Conservation (phyloP, 202 grass and related monocot genomes). For the Digitaria exilis region DNA sequence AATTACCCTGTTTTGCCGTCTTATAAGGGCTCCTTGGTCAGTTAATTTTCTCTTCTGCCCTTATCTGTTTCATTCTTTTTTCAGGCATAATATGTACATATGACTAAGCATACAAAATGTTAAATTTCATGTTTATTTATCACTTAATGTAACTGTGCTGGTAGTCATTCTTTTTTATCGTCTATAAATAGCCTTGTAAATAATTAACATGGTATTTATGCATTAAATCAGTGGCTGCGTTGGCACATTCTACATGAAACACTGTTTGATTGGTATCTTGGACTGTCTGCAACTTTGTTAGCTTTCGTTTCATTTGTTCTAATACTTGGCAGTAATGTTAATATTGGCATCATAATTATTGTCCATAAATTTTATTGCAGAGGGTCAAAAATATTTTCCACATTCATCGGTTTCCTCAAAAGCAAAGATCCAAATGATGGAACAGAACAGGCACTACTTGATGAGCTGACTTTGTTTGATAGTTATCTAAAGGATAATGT, state of each 20-base stretch:
- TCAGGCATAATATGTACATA: neutral
- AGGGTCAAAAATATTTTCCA: conserved; percentile 92
- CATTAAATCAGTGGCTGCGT: conserved; percentile 5
- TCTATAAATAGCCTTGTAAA: neutral
- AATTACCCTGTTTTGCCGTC: neutral
- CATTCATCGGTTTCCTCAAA: conserved; percentile 89
- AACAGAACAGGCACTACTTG: conserved; percentile 71
- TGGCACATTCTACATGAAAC: neutral
- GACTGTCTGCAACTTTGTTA: neutral
- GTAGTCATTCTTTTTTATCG: neutral
- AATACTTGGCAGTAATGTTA: conserved; percentile 8
- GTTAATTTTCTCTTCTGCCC: neutral
- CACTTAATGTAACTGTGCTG: neutral
- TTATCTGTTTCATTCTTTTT: neutral
- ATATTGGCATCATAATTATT: conserved; percentile 11
- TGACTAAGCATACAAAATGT: neutral
- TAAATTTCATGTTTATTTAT: neutral
- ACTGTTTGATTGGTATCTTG: neutral
- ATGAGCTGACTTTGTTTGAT: conserved; percentile 67
- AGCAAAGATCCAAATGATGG: conserved; percentile 84
- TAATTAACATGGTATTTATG: conserved; percentile 9
- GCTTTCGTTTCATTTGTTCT: neutral
- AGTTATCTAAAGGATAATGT: conserved; percentile 85
- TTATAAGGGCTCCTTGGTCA: neutral
- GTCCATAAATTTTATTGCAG: conserved; percentile 39